Percentiles rank a stretch among this genome's conserved stretches.
phyloP scores from a whole-genome alignment of 2,329 filamentous ascomycete species.

The Sarocladium oryzae region DNA sequence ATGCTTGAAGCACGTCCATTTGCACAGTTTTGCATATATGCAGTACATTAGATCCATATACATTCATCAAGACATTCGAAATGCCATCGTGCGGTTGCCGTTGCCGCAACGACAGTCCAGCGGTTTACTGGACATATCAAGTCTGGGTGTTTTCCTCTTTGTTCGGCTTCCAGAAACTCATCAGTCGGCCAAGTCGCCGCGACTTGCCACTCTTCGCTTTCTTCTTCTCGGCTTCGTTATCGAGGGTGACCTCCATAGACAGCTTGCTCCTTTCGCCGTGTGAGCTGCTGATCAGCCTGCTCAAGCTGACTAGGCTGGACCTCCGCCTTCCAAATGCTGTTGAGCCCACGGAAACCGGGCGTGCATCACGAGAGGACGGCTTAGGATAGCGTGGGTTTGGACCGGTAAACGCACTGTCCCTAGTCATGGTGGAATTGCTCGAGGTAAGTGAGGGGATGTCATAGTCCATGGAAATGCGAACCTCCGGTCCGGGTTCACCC shows the following conservation, averaged over 20 bases:
- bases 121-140: neutral
- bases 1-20: neutral
- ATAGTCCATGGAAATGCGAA: conserved; percentile 60
- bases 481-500: conserved; percentile 67
- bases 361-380: conserved; percentile 44
- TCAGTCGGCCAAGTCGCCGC: conserved; percentile 65
- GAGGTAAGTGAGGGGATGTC: conserved; percentile 70
- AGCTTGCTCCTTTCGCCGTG: conserved; percentile 71
- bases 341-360: conserved; percentile 56
- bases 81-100: conserved; percentile 13
- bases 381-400: conserved; percentile 41
- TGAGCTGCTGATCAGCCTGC: conserved; percentile 67
- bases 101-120: conserved; percentile 13
- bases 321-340: conserved; percentile 62
- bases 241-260: conserved; percentile 57
- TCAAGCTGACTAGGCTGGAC: conserved; percentile 70
- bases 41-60: conserved; percentile 32
- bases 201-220: conserved; percentile 56
- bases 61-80: conserved; percentile 21
- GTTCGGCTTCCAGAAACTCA: conserved; percentile 71
- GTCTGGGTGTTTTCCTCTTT: conserved; percentile 22
- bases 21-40: conserved; percentile 16
- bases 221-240: conserved; percentile 46
- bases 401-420: conserved; percentile 49
- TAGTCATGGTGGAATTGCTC: conserved; percentile 70